Percentiles rank a stretch among this genome's conserved stretches.
These are phyloP conservation scores for Nakazawaea peltata DNA, from an alignment of 805 yeast species.

Conservation along the genomic window DNA sequence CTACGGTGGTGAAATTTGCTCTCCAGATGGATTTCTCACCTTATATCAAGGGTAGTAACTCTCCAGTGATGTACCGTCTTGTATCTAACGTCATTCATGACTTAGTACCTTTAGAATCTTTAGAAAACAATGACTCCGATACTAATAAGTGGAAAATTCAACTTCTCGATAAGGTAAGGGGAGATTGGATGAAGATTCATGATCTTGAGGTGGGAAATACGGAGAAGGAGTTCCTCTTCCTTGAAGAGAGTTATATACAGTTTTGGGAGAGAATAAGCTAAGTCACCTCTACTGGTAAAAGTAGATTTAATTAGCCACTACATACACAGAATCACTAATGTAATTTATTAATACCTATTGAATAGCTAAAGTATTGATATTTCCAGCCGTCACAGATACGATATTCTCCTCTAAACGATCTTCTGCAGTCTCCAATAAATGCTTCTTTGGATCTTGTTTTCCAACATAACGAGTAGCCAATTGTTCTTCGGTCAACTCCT, in stretches of 20 bases:
- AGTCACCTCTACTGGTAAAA: too few species aligned
- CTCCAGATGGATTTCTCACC: constrained; percentile 29
- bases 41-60: constrained; percentile 15
- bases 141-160: constrained; percentile 41
- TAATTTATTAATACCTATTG: constrained; percentile 47
- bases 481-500: constrained; percentile 79
- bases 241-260: constrained; percentile 58
- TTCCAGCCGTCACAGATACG: constrained; percentile 78
- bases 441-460: constrained; percentile 98
- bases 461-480: constrained; percentile 95
- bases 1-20: constrained; percentile 58
- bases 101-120: constrained; percentile 14
- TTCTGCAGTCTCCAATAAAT: constrained; percentile 83
- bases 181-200: constrained; percentile 52
- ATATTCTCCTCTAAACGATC: constrained; percentile 82
- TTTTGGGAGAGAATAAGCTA: constrained; percentile 41
- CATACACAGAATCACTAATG: neutral
- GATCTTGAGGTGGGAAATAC: constrained; percentile 38
- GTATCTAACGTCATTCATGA: constrained; percentile 40
- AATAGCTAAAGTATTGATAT: constrained; percentile 85
- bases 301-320: neutral
- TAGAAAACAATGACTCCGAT: constrained; percentile 10
- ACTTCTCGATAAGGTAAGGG: constrained; percentile 27
- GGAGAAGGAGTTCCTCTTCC: constrained; percentile 51
- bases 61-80: constrained; percentile 30